phyloP scores from a whole-genome alignment of 257 asterid species.

The Solanum ahanhuiri region DNA sequence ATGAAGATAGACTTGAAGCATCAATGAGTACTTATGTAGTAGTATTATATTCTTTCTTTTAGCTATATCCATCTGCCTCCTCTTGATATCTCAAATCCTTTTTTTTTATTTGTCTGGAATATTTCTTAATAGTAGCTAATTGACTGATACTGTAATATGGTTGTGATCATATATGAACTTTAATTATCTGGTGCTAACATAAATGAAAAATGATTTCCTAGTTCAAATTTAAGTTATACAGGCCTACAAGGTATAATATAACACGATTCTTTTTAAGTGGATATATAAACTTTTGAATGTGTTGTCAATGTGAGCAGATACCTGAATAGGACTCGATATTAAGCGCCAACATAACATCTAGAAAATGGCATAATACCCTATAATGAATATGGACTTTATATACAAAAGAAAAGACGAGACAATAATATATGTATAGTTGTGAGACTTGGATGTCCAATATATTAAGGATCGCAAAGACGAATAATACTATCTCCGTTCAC shows the following conservation, averaged over 20 bases:
- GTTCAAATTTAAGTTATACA: not conserved
- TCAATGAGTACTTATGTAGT: not conserved
- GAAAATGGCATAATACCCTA: not conserved
- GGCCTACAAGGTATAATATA: not conserved
- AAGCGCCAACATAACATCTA: not conserved
- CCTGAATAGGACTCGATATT: not conserved
- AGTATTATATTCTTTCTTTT: not conserved
- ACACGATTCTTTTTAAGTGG: not conserved
- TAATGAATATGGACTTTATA: not conserved
- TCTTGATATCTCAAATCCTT: not conserved
- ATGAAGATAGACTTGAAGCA: conserved; percentile 1
- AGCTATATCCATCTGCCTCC: not conserved
- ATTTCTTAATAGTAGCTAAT: not conserved
- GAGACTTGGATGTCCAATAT: not conserved
- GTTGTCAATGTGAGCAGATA: not conserved
- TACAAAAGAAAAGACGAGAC: not conserved
- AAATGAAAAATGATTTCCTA: not conserved
- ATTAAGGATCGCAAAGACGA: not conserved
- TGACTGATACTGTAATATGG: not conserved
- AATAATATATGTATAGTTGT: not conserved
- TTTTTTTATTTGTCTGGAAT: not conserved
- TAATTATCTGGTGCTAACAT: not conserved
- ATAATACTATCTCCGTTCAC: accelerated
- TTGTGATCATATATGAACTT: not conserved
- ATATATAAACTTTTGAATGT: not conserved